phyloP scores from a whole-genome alignment of 2,329 filamentous ascomycete species.

The Diaporthe humulicola region DNA sequence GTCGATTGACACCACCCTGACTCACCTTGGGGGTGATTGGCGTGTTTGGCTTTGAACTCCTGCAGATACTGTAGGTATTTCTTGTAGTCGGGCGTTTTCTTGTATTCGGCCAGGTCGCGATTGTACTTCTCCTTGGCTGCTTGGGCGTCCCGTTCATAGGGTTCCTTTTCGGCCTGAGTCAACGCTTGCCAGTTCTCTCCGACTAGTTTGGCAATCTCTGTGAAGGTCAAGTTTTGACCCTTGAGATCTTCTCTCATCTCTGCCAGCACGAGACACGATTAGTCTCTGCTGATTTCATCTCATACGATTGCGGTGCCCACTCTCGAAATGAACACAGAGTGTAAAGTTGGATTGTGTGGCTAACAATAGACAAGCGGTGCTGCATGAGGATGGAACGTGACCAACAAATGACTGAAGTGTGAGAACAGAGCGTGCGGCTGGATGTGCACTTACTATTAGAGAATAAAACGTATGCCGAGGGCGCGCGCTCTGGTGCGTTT shows the following conservation, averaged over 20 bases:
- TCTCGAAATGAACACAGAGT: neutral
- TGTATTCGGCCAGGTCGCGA: constrained; percentile 79
- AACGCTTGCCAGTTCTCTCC: constrained; percentile 86
- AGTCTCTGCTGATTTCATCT: neutral
- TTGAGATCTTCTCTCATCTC: constrained; percentile 84
- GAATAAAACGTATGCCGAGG: constrained; percentile 87
- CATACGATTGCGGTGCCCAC: neutral
- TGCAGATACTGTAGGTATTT: constrained; percentile 79
- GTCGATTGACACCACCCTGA: constrained; percentile 28
- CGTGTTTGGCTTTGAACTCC: constrained; percentile 83
- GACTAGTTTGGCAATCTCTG: constrained; percentile 85
- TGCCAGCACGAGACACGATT: constrained; percentile 47
- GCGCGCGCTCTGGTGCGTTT: constrained; percentile 82
- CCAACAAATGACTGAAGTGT: constrained; percentile 6
- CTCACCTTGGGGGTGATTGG: constrained; percentile 68
- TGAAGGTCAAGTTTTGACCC: constrained; percentile 82
- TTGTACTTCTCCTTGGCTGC: constrained; percentile 83
- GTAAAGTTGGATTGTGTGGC: neutral
- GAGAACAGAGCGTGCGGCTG: neutral
- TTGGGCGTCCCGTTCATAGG: constrained; percentile 79
- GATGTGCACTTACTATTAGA: constrained; percentile 77
- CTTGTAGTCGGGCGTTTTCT: constrained; percentile 78
- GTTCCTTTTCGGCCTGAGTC: constrained; percentile 75
- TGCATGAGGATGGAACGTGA: constrained; percentile 5
- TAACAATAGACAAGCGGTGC: neutral